Evolutionary conservation across 352 stramenopile species (phyloP).

Genomic region (Phytopythium montanum): DNA sequence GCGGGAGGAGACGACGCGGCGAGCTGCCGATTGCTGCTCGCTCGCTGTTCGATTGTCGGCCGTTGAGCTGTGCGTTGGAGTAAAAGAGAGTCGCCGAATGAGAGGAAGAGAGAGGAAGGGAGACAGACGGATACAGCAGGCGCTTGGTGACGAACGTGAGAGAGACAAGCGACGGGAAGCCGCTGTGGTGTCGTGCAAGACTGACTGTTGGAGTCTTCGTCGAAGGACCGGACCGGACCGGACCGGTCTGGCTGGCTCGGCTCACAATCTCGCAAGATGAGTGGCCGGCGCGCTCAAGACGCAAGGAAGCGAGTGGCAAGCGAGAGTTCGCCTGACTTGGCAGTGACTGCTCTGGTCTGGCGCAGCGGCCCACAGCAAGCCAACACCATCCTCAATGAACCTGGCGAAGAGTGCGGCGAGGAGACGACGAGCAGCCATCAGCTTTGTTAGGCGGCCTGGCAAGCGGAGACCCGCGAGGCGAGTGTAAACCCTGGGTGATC

Average conservation of each 20-base stretch:
- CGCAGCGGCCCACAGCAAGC: too few species aligned
- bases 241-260: neutral
- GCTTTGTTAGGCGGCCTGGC: too few species aligned
- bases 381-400: neutral
- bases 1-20: neutral
- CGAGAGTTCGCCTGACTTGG: neutral
- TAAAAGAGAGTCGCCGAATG: neutral
- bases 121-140: neutral
- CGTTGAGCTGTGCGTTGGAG: neutral
- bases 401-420: neutral
- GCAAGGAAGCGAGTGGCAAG: neutral
- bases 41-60: neutral
- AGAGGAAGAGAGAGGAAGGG: neutral
- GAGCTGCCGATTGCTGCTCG: neutral
- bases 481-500: neutral
- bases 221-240: neutral
- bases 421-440: conserved; percentile 3
- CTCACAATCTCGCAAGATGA: neutral
- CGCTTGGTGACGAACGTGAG: neutral
- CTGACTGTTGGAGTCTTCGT: neutral
- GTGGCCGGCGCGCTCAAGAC: neutral
- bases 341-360: neutral
- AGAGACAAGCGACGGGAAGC: neutral
- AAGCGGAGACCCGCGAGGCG: too few species aligned
- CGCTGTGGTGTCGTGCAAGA: neutral